These are phyloP conservation scores for Penicillium psychrofluorescens DNA, from an alignment of 495 filamentous ascomycete genomes.

Conservation along the genomic window DNA sequence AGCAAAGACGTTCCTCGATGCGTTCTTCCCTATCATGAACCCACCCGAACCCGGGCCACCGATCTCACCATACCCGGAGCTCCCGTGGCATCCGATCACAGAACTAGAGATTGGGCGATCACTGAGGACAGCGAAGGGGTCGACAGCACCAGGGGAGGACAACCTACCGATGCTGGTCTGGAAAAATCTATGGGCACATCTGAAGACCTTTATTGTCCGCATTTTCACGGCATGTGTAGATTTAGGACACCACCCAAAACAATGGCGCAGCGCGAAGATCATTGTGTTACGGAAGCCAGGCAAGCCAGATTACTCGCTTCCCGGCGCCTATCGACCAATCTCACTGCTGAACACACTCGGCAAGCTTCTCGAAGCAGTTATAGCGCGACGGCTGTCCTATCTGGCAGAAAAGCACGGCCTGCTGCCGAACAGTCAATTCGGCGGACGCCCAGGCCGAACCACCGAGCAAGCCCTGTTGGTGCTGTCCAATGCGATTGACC, in stretches of 20 bases:
- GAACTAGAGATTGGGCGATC: slow-evolving; percentile 8
- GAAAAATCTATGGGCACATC: slow-evolving; percentile 11
- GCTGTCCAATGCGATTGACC: slow-evolving; percentile 15
- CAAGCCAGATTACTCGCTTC: slow-evolving; percentile 10
- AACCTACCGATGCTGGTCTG: slow-evolving; percentile 6
- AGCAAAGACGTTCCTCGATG: slow-evolving; percentile 1
- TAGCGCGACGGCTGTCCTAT: not conserved
- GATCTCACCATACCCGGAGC: slow-evolving; percentile 1
- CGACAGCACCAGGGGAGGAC: slow-evolving; percentile 12
- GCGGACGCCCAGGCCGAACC: slow-evolving; percentile 13
- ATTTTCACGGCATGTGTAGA: slow-evolving; percentile 13
- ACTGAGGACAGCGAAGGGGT: slow-evolving; percentile 3
- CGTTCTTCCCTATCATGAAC: slow-evolving; percentile 6
- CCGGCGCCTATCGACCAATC: slow-evolving; percentile 11
- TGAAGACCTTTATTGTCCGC: slow-evolving; percentile 2
- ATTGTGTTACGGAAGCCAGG: slow-evolving; percentile 14
- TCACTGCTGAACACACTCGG: slow-evolving; percentile 15
- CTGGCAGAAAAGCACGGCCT: slow-evolving; percentile 6
- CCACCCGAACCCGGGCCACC: not conserved
- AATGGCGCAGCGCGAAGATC: slow-evolving; percentile 8
- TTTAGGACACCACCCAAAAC: slow-evolving; percentile 10
- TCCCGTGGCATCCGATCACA: slow-evolving; percentile 6
- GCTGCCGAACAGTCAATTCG: slow-evolving; percentile 16
- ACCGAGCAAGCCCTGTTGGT: slow-evolving; percentile 18
- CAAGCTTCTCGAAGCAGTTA: slow-evolving; percentile 12